Conservation (phyloP, 1,139 yeast species). For the Ashbya aceris region DNA sequence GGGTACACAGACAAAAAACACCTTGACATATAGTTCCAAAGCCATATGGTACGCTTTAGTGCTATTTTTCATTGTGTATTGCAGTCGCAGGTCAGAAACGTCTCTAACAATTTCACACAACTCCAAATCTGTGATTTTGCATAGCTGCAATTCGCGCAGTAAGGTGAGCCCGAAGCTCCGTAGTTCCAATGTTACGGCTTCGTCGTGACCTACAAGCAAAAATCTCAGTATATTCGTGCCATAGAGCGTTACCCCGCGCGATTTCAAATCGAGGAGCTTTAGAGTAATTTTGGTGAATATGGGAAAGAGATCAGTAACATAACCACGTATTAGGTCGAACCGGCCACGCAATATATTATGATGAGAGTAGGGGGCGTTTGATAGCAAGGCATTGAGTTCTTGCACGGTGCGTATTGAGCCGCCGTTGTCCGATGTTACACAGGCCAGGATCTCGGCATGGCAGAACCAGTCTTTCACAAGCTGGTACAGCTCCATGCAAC, state of each 20-base stretch:
- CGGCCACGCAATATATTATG: slow-evolving; percentile 5
- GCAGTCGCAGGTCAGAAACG: slow-evolving; percentile 8
- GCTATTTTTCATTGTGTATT: slow-evolving; percentile 9
- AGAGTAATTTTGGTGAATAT: slow-evolving; percentile 5
- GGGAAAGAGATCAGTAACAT: slow-evolving; percentile 7
- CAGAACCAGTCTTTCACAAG: slow-evolving; percentile 9
- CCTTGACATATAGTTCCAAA: slow-evolving; percentile 7
- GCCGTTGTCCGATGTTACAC: slow-evolving; percentile 12
- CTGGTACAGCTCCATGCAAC: slow-evolving; percentile 5
- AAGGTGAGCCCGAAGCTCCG: slow-evolving; percentile 6
- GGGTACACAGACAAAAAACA: slow-evolving; percentile 8
- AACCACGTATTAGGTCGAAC: slow-evolving; percentile 9
- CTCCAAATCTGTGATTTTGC: slow-evolving; percentile 1
- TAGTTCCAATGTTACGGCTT: slow-evolving; percentile 1
- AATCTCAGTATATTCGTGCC: slow-evolving; percentile 10
- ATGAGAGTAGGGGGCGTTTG: slow-evolving; percentile 5
- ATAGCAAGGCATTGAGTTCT: slow-evolving; percentile 6
- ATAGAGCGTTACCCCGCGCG: slow-evolving; percentile 4
- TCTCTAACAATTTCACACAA: slow-evolving; percentile 2
- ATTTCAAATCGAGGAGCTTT: slow-evolving; percentile 6
- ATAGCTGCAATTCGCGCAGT: neutral
- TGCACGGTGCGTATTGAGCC: slow-evolving; percentile 6
- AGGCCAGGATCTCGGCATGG: slow-evolving; percentile 9
- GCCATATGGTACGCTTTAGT: slow-evolving; percentile 5
- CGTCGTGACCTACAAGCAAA: slow-evolving; percentile 4